A percentile compares a stretch with the other conserved stretches of the same genome.
phyloP scores from a whole-genome alignment of 1,139 yeast species.

The Protomyces macrosporus region DNA sequence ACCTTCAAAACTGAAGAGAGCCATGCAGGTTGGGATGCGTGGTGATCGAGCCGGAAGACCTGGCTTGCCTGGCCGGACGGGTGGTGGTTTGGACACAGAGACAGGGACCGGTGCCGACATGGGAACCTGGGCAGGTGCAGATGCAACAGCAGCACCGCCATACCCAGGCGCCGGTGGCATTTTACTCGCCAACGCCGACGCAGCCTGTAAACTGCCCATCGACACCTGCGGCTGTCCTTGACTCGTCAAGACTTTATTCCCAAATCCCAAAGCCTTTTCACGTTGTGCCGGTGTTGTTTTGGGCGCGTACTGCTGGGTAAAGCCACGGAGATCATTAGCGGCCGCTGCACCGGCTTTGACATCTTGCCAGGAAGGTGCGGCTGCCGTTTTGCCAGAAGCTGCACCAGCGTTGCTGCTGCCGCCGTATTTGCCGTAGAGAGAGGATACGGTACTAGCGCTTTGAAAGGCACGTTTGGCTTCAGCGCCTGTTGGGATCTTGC shows the following conservation, averaged over 20 bases:
- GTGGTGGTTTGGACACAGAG: neutral
- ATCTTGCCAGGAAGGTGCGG: constrained; percentile 19
- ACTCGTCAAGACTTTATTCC: neutral
- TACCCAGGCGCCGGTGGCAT: constrained; percentile 7
- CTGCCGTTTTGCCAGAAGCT: neutral
- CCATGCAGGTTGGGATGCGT: neutral
- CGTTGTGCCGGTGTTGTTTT: neutral
- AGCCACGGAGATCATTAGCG: constrained; percentile 15
- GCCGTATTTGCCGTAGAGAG: constrained; percentile 19
- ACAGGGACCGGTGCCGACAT: neutral
- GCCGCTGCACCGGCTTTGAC: constrained; percentile 25
- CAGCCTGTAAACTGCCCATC: neutral
- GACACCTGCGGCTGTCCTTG: neutral
- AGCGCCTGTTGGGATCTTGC: neutral
- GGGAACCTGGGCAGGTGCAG: neutral
- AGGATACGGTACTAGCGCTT: constrained; percentile 9
- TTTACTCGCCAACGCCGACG: neutral
- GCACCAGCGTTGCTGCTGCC: neutral
- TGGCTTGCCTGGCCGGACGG: constrained; percentile 4
- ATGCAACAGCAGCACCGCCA: neutral
- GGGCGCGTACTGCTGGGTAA: constrained; percentile 17
- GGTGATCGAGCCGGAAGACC: neutral
- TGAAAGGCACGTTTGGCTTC: constrained; percentile 11
- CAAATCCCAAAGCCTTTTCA: neutral
- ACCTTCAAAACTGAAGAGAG: constrained; percentile 10